phyloP scores from a whole-genome alignment of 306 rosid genomes.

The Potentilla sterilis region DNA sequence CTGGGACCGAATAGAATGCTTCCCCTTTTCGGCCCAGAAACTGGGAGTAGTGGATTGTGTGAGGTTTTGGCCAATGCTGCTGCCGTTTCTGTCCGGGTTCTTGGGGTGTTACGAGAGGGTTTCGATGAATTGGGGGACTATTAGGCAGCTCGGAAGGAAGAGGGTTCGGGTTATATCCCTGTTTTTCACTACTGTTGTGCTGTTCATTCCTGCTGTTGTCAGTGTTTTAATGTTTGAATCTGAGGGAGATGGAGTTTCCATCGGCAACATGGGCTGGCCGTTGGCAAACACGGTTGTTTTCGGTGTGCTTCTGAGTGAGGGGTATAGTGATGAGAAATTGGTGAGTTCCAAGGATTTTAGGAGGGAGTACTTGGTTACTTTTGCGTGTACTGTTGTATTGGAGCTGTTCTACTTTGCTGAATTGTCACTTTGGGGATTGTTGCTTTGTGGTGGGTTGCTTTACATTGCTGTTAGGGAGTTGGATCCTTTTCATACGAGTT shows the following conservation, averaged over 20 bases:
- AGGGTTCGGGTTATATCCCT: constrained; percentile 58
- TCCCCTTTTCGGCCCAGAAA: constrained; percentile 56
- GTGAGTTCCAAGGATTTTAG: constrained; percentile 54
- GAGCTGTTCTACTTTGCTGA: constrained; percentile 81
- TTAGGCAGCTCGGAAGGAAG: constrained; percentile 61
- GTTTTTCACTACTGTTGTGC: constrained; percentile 69
- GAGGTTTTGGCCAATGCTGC: constrained; percentile 78
- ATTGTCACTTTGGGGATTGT: constrained; percentile 84
- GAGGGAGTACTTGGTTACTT: constrained; percentile 70
- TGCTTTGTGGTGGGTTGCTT: constrained; percentile 69
- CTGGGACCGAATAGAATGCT: constrained; percentile 80
- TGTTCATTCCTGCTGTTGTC: constrained; percentile 71
- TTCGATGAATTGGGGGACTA: constrained; percentile 54
- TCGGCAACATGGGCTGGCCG: constrained; percentile 68
- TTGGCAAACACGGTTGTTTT: constrained; percentile 76
- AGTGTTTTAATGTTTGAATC: constrained; percentile 52
- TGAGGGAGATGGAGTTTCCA: constrained; percentile 39
- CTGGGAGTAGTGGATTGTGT: constrained; percentile 46
- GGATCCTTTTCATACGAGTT: constrained; percentile 44
- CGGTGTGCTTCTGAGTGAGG: constrained; percentile 76
- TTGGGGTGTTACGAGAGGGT: constrained; percentile 58
- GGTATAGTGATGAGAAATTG: constrained; percentile 43
- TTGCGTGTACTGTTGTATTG: constrained; percentile 58
- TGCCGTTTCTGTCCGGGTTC: constrained; percentile 77
- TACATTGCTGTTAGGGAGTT: constrained; percentile 76